Conservation (phyloP, 2,329 filamentous ascomycete genomes). For the Ampelomyces quisqualis region DNA sequence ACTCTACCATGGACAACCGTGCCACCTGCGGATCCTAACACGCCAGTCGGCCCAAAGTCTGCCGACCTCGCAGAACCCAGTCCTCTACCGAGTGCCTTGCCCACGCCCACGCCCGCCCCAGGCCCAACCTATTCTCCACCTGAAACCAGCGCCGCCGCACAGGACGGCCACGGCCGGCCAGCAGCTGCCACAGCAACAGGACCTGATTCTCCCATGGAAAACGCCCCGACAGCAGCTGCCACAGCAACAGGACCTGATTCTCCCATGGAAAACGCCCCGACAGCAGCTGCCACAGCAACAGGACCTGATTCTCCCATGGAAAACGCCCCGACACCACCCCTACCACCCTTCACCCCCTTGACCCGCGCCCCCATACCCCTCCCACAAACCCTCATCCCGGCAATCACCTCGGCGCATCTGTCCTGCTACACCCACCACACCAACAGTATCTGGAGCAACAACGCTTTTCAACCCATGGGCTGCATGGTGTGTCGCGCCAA, state of each 20-base stretch:
- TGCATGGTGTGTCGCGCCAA: constrained; percentile 41
- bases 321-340: constrained; percentile 4
- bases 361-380: constrained; percentile 21
- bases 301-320: neutral
- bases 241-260: too few species aligned
- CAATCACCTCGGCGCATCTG: constrained; percentile 33
- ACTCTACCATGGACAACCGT: neutral
- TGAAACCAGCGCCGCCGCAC: constrained; percentile 1
- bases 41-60: neutral
- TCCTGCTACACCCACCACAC: constrained; percentile 39
- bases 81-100: constrained; percentile 5
- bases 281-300: neutral
- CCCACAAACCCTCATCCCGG: constrained; percentile 19
- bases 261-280: too few species aligned
- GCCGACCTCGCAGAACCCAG: neutral
- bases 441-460: constrained; percentile 33
- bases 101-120: constrained; percentile 3
- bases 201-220: too few species aligned
- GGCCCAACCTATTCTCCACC: neutral
- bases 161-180: too few species aligned
- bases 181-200: too few species aligned
- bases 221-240: too few species aligned
- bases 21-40: neutral
- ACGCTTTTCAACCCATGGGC: constrained; percentile 35
- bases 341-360: constrained; percentile 23